Evolutionary conservation across 1,284 basidiomycete species (phyloP), one percentile per base, ranked within the genome.

Genomic region (Dichomitus squalens): DNA sequence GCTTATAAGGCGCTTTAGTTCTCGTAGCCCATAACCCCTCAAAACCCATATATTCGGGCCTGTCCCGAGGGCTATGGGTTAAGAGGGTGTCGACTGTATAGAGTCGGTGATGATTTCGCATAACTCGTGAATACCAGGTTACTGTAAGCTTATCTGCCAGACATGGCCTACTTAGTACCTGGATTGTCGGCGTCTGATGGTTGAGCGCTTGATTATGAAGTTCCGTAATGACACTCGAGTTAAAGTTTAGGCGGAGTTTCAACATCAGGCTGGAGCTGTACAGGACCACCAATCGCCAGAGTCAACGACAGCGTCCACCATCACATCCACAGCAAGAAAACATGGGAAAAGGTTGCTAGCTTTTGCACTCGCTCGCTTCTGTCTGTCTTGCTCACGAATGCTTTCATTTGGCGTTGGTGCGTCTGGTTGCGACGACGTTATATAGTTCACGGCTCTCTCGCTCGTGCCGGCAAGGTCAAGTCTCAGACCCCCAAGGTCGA

Each of bases 401-500:
- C 44, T 51, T 36, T 44, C 11, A 5, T 38, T 18, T 5, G 18
- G 18, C 29, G 11, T 47, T 40, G 51, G 47, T 39, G 57, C 56
- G 52, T 53, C 21, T 27, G 27, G 14, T 23, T 18, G 48, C 34
- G 23, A 25, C 18, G 27, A 25, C 25, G 4, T 29, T n/a, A 40
- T 63, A 49, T 66, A 92, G 96, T 98, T 82, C 96, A 98, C 92
- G 96, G 96, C 79, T 98, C 96, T 76, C 95, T 98, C 82, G 96
- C 96, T 79, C 96, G 96, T 88, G 96, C 95, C 79, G 96, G 95
- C 80, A 98, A 98, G 89, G 96, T 98, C 87, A 97, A 94, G 84
- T 93, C 92, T 71, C 95, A 97, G 81, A 91, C 88, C 73, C 96
- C 96, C 71, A 96, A 96, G 81, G 95, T 96, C 75, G 95, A 96